Percentiles rank a stretch among this genome's conserved stretches.
Conservation (phyloP, 345 rosid genomes). For the Acer saccharum region DNA sequence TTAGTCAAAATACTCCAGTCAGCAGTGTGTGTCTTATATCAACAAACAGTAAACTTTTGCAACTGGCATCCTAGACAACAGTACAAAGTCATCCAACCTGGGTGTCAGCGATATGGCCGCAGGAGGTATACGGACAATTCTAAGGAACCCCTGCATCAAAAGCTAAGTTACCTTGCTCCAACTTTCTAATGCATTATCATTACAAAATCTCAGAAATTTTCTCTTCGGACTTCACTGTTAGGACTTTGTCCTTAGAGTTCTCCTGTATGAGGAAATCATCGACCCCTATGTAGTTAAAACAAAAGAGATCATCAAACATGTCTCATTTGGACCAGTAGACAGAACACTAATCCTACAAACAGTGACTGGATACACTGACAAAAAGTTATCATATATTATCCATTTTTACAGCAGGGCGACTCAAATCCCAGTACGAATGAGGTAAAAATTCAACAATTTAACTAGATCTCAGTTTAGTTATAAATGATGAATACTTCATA, state of each 20-base stretch:
- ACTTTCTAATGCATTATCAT: background rate
- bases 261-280: background rate
- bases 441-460: background rate
- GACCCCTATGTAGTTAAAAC: background rate
- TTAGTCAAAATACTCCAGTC: background rate
- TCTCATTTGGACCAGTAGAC: background rate
- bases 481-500: background rate
- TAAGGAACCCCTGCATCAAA: background rate
- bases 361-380: background rate
- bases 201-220: background rate
- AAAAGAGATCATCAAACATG: background rate
- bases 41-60: background rate
- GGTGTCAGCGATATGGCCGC: background rate
- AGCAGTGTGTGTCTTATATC: background rate
- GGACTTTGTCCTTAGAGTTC: background rate
- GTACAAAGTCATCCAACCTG: background rate
- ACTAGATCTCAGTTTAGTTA: background rate
- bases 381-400: background rate
- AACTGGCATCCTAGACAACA: background rate
- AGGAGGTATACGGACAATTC: background rate
- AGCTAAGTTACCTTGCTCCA: background rate
- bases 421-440: background rate
- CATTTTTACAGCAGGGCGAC: background rate
- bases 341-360: constrained; percentile 1
- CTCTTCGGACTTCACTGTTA: background rate